Percentiles rank a stretch among this genome's conserved stretches.
These are phyloP conservation scores for Komagataella mondaviorum DNA, from an alignment of 805 yeast species.

Conservation along the genomic window DNA sequence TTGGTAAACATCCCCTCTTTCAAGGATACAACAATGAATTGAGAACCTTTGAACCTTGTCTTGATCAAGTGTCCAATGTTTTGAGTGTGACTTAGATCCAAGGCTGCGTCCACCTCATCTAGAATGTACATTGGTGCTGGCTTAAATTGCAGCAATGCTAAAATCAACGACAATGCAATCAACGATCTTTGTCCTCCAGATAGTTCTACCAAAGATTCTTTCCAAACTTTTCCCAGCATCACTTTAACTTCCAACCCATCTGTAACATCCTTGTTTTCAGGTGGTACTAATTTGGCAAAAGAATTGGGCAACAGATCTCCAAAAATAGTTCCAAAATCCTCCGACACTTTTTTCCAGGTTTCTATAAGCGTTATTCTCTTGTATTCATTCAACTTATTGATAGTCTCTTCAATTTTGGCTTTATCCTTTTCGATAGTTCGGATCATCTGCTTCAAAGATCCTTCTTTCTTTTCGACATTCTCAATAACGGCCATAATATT, in stretches of 20 bases:
- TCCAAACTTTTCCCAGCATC: constrained; percentile 87
- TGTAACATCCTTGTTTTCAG: constrained; percentile 70
- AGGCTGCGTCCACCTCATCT: constrained; percentile 97
- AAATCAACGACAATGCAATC: constrained; percentile 81
- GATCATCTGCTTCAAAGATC: constrained; percentile 64
- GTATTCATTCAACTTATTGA: constrained; percentile 70
- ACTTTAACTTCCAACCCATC: constrained; percentile 87
- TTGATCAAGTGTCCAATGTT: constrained; percentile 94
- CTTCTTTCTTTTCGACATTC: constrained; percentile 79
- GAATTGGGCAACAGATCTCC: constrained; percentile 82
- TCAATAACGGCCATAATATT: constrained; percentile 88
- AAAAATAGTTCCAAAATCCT: constrained; percentile 84
- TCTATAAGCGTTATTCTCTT: constrained; percentile 70
- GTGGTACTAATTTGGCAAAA: constrained; percentile 77
- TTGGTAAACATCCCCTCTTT: constrained; percentile 98
- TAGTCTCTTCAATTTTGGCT: constrained; percentile 78
- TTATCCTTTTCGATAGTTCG: constrained; percentile 82
- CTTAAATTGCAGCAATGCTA: constrained; percentile 85
- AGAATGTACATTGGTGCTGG: constrained; percentile 98
- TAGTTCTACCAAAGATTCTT: constrained; percentile 84
- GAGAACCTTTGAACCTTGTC: constrained; percentile 90
- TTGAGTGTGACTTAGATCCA: constrained; percentile 93
- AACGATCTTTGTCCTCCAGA: constrained; percentile 97
- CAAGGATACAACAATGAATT: constrained; percentile 89
- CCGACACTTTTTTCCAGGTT: constrained; percentile 79